Percentiles rank a stretch among this genome's conserved stretches.
phyloP scores from a whole-genome alignment of 305 asterid species.

The Ilex paraguariensis region DNA sequence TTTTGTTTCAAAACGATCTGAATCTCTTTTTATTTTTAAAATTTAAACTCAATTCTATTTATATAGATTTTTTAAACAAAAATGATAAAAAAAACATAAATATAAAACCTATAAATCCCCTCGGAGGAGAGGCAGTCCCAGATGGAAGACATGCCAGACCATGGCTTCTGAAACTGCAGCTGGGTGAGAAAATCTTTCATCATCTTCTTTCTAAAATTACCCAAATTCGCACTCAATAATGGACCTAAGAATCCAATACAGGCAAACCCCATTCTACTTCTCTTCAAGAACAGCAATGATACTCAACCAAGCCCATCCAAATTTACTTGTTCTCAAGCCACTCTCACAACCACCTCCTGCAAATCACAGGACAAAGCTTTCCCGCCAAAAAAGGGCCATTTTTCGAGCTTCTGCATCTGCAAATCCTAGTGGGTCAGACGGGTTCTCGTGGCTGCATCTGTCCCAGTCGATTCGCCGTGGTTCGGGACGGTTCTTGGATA shows the following conservation, averaged over 20 bases:
- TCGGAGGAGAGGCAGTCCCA: too few species aligned
- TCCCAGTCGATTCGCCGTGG: slow-evolving; percentile 56
- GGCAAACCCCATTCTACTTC: not conserved
- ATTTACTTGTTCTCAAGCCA: not conserved
- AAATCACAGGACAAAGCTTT: slow-evolving; percentile 28
- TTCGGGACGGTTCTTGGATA: slow-evolving; percentile 53
- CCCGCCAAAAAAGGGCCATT: slow-evolving; percentile 44
- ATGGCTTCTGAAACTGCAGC: too few species aligned
- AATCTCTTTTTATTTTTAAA: too few species aligned
- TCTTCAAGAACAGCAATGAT: not conserved
- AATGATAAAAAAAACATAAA: too few species aligned
- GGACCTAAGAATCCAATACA: not conserved
- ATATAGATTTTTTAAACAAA: too few species aligned
- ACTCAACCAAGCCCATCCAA: not conserved
- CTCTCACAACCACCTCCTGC: not conserved
- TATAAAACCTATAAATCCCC: too few species aligned
- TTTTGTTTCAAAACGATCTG: too few species aligned
- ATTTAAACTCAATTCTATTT: too few species aligned
- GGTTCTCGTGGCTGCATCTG: slow-evolving; percentile 66
- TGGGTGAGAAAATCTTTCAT: too few species aligned
- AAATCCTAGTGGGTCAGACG: slow-evolving; percentile 36
- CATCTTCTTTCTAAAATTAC: not conserved
- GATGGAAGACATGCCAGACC: too few species aligned
- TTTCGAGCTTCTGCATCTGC: slow-evolving; percentile 51
- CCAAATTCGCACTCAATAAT: not conserved